Evolutionary conservation across 2,329 filamentous ascomycete species (phyloP).

Genomic region (Zarea fungicola): DNA sequence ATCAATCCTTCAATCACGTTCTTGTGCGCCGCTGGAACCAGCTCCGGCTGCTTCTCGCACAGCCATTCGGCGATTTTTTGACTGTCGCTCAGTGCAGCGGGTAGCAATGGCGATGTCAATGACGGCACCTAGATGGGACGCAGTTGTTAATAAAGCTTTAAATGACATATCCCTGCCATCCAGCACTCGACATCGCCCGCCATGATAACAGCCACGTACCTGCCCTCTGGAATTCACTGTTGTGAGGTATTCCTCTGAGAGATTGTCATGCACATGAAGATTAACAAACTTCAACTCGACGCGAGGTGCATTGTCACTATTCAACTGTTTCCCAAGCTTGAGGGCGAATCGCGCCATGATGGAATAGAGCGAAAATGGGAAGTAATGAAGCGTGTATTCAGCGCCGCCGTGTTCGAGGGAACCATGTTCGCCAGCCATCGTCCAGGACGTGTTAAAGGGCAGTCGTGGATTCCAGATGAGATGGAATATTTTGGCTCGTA

Average conservation of each 20-base stretch:
- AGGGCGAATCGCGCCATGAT: constrained; percentile 27
- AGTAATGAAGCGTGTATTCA: constrained; percentile 26
- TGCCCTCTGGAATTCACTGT: constrained; percentile 24
- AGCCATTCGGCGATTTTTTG: constrained; percentile 25
- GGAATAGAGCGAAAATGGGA: constrained; percentile 27
- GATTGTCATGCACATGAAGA: constrained; percentile 22
- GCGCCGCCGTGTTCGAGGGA: neutral
- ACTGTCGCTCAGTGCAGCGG: constrained; percentile 22
- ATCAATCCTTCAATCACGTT: constrained; percentile 21
- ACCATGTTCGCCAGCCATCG: constrained; percentile 1
- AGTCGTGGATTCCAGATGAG: neutral
- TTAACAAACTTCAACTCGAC: constrained; percentile 24
- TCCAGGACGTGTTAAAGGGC: no score
- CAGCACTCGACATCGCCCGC: neutral
- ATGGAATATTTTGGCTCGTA: neutral
- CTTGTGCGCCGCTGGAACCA: constrained; percentile 21
- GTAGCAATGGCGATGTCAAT: constrained; percentile 22
- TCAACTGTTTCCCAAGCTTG: constrained; percentile 21
- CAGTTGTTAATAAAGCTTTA: neutral
- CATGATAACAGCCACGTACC: constrained; percentile 18
- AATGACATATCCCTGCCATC: neutral
- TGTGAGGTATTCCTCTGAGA: constrained; percentile 24
- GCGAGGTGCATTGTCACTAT: constrained; percentile 20
- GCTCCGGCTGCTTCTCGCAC: constrained; percentile 23
- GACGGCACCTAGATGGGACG: constrained; percentile 21